These are phyloP conservation scores for Solanum hybrid DNA, from an alignment of 305 asterid species.

Conservation along the genomic window DNA sequence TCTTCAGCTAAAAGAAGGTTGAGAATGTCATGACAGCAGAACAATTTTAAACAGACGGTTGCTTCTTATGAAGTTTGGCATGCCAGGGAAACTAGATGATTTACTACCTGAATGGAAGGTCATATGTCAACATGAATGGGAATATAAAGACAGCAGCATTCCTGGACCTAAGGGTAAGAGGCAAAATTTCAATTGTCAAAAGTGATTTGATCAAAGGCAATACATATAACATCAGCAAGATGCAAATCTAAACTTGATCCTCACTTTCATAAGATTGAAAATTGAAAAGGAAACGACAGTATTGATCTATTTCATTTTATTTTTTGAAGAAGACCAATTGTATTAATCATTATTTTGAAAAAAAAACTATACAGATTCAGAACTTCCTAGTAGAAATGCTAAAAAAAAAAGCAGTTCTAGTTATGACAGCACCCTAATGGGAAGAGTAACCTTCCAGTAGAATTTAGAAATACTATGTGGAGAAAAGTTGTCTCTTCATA, in stretches of 20 bases:
- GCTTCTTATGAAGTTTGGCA: neutral
- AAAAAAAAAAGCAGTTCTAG: neutral
- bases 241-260: neutral
- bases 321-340: neutral
- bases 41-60: neutral
- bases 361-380: neutral
- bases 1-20: neutral
- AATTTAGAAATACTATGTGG: neutral
- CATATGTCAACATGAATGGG: neutral
- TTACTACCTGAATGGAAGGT: neutral
- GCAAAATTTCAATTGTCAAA: neutral
- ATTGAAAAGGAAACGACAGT: neutral
- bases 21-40: neutral
- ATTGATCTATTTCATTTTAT: neutral
- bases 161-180: neutral
- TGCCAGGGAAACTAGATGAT: neutral
- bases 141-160: neutral
- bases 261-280: neutral
- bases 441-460: neutral
- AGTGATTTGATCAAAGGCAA: neutral
- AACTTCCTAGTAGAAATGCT: neutral
- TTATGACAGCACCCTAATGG: neutral
- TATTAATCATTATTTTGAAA: too few species aligned
- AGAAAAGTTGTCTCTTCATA: constrained; percentile 17
- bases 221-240: neutral